Evolutionary conservation across 495 filamentous ascomycete genomes (phyloP).

Genomic region (Penicillium macrosclerotiorum): DNA sequence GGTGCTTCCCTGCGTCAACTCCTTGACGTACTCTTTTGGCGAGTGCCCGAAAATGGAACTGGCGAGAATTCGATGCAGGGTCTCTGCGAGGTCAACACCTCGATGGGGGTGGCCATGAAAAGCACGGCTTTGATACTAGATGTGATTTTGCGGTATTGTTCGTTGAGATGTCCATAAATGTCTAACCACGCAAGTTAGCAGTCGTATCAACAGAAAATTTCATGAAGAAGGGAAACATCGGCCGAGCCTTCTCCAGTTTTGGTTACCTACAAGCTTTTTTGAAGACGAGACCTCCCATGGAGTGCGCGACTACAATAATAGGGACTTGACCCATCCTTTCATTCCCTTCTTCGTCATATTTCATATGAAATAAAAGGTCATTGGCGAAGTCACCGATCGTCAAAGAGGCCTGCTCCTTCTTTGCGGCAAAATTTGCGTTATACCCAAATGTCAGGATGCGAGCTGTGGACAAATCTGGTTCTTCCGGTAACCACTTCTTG

Average conservation of each 20-base stretch:
- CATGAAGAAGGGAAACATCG: too few relatives aligned
- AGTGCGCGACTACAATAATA: constrained; percentile 6
- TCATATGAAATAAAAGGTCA: constrained; percentile 5
- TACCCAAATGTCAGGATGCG: constrained; percentile 8
- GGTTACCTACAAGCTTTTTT: constrained; percentile 1
- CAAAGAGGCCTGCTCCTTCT: background rate
- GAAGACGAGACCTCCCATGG: constrained; percentile 7
- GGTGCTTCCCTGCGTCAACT: background rate
- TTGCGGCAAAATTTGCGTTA: constrained; percentile 3
- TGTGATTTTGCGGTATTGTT: too few relatives aligned
- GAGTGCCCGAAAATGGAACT: background rate
- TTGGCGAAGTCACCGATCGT: constrained; percentile 10
- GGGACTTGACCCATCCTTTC: constrained; percentile 5
- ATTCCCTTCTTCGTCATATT: background rate
- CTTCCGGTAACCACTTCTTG: constrained; percentile 1
- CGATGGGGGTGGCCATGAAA: constrained; percentile 10
- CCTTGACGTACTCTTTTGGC: constrained; percentile 1
- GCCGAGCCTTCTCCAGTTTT: background rate
- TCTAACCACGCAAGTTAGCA: too few relatives aligned
- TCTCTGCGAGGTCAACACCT: constrained; percentile 4
- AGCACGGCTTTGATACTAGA: constrained; percentile 1
- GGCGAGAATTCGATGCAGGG: constrained; percentile 1
- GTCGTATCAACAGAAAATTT: too few relatives aligned
- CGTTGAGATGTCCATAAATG: too few relatives aligned
- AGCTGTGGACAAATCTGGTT: background rate